Evolutionary conservation across 140 eudicot genomes (phyloP).

Genomic region (Bidens hawaiensis): DNA sequence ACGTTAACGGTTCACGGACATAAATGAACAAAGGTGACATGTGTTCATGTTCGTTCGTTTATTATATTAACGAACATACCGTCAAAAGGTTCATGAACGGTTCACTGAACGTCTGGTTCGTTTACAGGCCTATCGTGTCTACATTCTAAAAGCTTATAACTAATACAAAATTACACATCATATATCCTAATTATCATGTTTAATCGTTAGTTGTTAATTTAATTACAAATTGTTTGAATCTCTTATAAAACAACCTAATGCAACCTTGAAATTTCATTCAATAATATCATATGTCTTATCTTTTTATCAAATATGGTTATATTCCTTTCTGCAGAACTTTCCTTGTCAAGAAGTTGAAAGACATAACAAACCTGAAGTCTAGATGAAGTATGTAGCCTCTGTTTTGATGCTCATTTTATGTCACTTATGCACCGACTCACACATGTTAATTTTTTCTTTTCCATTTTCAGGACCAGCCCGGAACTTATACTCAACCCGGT

Average conservation of each 20-base stretch:
- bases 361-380: conserved; percentile 93
- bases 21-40: too few species aligned
- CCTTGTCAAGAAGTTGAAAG: conserved; percentile 97
- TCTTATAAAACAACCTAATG: neutral
- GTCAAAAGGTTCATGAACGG: too few species aligned
- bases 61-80: too few species aligned
- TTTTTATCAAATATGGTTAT: conserved; percentile 1
- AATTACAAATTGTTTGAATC: neutral
- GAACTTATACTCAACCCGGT: conserved; percentile 95
- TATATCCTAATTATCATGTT: neutral
- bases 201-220: neutral
- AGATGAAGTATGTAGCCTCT: conserved; percentile 56
- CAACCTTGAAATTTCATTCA: neutral
- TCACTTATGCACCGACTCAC: neutral
- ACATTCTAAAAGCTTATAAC: too few species aligned
- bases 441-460: conserved; percentile 2
- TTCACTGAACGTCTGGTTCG: too few species aligned
- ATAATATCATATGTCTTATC: neutral
- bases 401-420: neutral
- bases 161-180: neutral
- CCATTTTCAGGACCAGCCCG: conserved; percentile 83
- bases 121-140: too few species aligned
- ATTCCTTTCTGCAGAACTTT: conserved; percentile 61
- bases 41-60: too few species aligned
- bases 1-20: too few species aligned